Percentiles rank a stretch among this genome's conserved stretches.
These are phyloP conservation scores for Excoecaria cochinchinensis DNA, from an alignment of 345 rosid genomes.

Conservation along the genomic window DNA sequence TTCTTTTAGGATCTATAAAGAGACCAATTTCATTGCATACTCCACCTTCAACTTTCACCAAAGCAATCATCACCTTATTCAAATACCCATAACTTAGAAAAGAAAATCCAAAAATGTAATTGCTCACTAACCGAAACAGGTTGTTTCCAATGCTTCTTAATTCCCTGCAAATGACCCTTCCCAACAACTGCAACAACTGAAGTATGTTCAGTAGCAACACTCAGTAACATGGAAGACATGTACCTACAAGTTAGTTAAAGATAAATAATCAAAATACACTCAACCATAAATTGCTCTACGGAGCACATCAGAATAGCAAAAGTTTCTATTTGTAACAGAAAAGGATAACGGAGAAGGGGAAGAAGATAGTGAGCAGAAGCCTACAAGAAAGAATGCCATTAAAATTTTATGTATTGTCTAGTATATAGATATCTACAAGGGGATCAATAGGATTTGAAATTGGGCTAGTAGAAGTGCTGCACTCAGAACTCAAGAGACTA, in stretches of 20 bases:
- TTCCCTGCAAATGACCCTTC: slow-evolving; percentile 94
- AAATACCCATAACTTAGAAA: not conserved
- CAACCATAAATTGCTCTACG: not conserved
- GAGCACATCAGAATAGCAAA: not conserved
- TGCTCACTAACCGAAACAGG: slow-evolving; percentile 54
- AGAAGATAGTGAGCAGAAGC: not conserved
- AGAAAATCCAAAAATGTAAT: not conserved
- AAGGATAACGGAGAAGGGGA: not conserved
- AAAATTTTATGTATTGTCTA: not conserved
- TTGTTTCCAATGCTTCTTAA: slow-evolving; percentile 83
- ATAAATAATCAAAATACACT: not conserved
- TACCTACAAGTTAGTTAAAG: slow-evolving; percentile 46
- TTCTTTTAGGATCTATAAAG: not conserved
- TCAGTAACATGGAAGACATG: slow-evolving; percentile 75
- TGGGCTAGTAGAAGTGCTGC: not conserved
- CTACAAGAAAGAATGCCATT: not conserved
- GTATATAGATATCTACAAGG: too few species aligned
- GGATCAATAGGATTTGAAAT: not conserved
- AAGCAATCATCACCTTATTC: not conserved
- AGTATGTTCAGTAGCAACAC: slow-evolving; percentile 65
- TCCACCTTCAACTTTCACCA: not conserved
- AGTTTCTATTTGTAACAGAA: not conserved
- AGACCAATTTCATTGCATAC: not conserved
- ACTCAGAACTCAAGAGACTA: not conserved
- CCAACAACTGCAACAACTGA: slow-evolving; percentile 96